Evolutionary conservation across 345 rosid genomes (phyloP).

Genomic region (Ailanthus altissimus): DNA sequence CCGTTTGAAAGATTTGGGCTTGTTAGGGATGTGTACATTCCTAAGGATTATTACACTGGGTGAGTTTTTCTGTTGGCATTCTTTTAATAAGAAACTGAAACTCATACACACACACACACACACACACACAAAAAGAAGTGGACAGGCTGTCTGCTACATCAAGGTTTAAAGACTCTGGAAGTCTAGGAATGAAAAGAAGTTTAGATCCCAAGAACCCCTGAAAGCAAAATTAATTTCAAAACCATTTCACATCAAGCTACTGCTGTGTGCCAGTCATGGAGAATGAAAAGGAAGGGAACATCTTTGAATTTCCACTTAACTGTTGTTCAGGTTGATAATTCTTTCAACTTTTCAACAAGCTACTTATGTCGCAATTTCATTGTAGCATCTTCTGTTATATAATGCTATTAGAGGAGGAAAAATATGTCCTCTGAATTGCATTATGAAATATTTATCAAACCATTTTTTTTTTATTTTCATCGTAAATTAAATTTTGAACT

Average conservation of each 20-base stretch:
- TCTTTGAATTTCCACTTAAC: not conserved
- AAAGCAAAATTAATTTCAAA: not conserved
- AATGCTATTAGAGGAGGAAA: slow-evolving; percentile 5
- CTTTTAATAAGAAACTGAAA: no score
- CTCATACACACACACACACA: no score
- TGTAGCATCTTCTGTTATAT: not conserved
- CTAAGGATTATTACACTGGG: slow-evolving; percentile 94
- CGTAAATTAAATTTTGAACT: slow-evolving; percentile 61
- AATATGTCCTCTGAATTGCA: slow-evolving; percentile 19
- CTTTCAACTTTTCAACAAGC: not conserved
- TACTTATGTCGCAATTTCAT: slow-evolving; percentile 8
- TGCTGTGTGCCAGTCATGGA: not conserved
- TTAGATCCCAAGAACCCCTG: no score
- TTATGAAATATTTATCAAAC: slow-evolving; percentile 31
- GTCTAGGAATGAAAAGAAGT: no score
- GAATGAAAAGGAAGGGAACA: not conserved
- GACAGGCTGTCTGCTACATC: no score
- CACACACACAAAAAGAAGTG: no score
- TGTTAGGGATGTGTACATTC: slow-evolving; percentile 91
- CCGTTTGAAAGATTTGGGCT: slow-evolving; percentile 88
- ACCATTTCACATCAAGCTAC: not conserved
- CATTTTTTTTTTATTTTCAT: slow-evolving; percentile 31
- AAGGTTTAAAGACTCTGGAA: no score
- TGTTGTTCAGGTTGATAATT: not conserved
- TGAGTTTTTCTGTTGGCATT: slow-evolving; percentile 32